Base-by-base conservation (phyloP, 2,329 filamentous ascomycete genomes). In the Arthroderma sp. region DNA sequence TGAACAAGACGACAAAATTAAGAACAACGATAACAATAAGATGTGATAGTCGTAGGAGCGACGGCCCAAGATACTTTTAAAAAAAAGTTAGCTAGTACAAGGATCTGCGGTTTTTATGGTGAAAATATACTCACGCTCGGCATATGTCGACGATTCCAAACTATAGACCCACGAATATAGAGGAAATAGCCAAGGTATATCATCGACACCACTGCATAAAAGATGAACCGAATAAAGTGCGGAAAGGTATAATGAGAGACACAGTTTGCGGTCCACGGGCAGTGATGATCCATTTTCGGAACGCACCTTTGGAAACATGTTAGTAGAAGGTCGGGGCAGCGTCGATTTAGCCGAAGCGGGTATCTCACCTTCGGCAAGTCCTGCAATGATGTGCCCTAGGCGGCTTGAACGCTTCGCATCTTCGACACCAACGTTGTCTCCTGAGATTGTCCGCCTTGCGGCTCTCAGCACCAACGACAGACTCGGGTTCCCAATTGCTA, bases 251-350 rank as follows among this genome's bases (percentile, higher is more conserved):
- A 73, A 59, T 81, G 72, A 36, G 77, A 81, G 43, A 81, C 76
- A 54, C 78, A 81, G 54, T 81, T 81, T 31, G 63, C 66, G 27
- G 77, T 80, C 78, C 78, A 81, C 5, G 77, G 75, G 56, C 78
- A 81, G 56, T 81, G 78, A 55, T 80, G 76, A 57, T 80, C 76
- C 76, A 79, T 79, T 58, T 78, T 79, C 1, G 74, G 74, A 41
- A 80, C 72, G 52, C 76, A 78, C 61, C 74, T 77, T 30, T 10
- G 5, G 3, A 28, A 5, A 38, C 15, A 22, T 22, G 15, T 22
- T 22, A 22, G 15, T 22, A 22, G 15, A 22, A 22, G 15, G 15
- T 3, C 15, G 3, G 3, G 15, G 3, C 15, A 22, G 3, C 15
- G 15, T 22, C 15, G 15, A 22, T 22, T 22, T 22, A 22, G 15